Evolutionary conservation across 1,284 basidiomycete genomes (phyloP).

Genomic region (Dichomitus squalens): DNA sequence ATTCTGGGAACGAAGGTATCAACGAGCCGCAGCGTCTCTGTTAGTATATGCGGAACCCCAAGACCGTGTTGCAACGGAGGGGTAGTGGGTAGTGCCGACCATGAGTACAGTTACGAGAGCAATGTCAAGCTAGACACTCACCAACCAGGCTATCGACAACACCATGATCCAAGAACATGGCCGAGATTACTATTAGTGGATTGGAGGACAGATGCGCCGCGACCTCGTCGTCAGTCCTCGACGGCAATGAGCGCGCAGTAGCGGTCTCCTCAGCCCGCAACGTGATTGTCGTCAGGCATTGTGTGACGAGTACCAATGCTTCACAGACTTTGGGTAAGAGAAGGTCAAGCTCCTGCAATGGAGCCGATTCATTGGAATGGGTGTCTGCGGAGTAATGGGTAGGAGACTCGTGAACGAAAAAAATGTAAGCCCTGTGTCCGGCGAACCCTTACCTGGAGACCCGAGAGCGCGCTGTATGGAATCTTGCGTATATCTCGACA

Average conservation of each 20-base stretch:
- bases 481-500: constrained; percentile 53
- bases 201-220: constrained; percentile 10
- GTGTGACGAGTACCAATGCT: constrained; percentile 75
- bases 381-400: too few relatives aligned
- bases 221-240: constrained; percentile 2
- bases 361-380: background rate
- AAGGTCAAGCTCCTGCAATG: constrained; percentile 51
- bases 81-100: background rate
- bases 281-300: constrained; percentile 72
- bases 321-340: constrained; percentile 78
- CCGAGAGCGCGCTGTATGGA: constrained; percentile 54
- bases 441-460: constrained; percentile 11
- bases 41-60: background rate
- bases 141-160: constrained; percentile 65
- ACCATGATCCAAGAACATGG: constrained; percentile 41
- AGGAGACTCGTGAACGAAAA: too few relatives aligned
- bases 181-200: constrained; percentile 15
- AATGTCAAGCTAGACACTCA: constrained; percentile 34
- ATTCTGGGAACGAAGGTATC: constrained; percentile 81
- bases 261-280: constrained; percentile 51
- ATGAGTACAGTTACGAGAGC: too few relatives aligned
- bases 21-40: constrained; percentile 70
- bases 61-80: background rate
- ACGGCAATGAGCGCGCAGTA: background rate
- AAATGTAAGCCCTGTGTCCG: too few relatives aligned